Conservation (phyloP, 2,329 filamentous ascomycete genomes). For the Tolypocladium amazonense region DNA sequence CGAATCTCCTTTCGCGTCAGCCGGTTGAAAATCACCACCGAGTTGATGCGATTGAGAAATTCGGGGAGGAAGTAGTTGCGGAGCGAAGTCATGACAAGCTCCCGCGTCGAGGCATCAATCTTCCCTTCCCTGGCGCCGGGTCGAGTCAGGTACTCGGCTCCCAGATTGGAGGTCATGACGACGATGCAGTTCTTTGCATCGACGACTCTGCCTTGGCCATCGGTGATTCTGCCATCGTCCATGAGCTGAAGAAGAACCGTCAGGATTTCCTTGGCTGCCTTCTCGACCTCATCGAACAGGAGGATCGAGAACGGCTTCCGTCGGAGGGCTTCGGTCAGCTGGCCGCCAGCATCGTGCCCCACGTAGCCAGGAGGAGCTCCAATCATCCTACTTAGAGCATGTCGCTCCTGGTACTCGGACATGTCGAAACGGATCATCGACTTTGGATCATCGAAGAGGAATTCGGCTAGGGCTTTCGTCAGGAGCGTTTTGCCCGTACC, state of each 20-base stretch:
- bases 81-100: slow-evolving; percentile 83
- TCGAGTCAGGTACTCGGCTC: slow-evolving; percentile 84
- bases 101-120: slow-evolving; percentile 75
- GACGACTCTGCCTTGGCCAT: slow-evolving; percentile 89
- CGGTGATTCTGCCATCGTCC: slow-evolving; percentile 97
- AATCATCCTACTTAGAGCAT: slow-evolving; percentile 93
- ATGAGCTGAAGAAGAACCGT: slow-evolving; percentile 98
- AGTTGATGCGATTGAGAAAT: slow-evolving; percentile 96
- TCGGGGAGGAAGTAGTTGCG: slow-evolving; percentile 96
- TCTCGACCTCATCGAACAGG: slow-evolving; percentile 96
- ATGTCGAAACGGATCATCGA: slow-evolving; percentile 99
- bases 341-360: slow-evolving; percentile 89
- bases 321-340: slow-evolving; percentile 88
- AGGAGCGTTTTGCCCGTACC: slow-evolving; percentile 97
- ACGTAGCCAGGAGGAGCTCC: slow-evolving; percentile 95
- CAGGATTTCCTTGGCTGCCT: slow-evolving; percentile 93
- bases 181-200: slow-evolving; percentile 98
- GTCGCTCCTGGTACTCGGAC: slow-evolving; percentile 98
- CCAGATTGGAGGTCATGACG: slow-evolving; percentile 97
- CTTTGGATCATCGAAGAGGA: slow-evolving; percentile 94
- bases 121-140: slow-evolving; percentile 67
- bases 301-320: slow-evolving; percentile 96
- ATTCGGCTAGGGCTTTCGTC: slow-evolving; percentile 94
- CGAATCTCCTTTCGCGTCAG: slow-evolving; percentile 84
- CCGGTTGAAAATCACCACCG: slow-evolving; percentile 96